Percentiles rank a stretch among this genome's conserved stretches.
These are phyloP conservation scores for Pterocarpus macrocarpus DNA, from an alignment of 306 rosid species.

Conservation along the genomic window DNA sequence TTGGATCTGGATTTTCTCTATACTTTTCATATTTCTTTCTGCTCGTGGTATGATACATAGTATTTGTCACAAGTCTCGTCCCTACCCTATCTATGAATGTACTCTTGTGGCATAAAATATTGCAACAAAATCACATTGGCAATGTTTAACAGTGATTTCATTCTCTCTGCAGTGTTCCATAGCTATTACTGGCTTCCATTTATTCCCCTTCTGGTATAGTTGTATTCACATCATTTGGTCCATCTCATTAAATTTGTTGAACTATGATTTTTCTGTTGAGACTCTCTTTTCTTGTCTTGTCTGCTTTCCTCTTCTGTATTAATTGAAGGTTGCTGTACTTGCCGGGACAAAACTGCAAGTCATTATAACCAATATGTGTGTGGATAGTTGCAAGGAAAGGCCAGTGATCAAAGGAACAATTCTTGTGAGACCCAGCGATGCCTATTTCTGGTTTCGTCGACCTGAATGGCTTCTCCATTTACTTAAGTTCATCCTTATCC, in stretches of 20 bases:
- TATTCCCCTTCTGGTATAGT: slow-evolving; percentile 70
- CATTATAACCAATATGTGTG: slow-evolving; percentile 68
- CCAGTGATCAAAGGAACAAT: slow-evolving; percentile 62
- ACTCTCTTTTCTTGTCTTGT: not conserved
- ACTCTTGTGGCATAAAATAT: not conserved
- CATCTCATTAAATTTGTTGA: not conserved
- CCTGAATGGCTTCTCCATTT: slow-evolving; percentile 73
- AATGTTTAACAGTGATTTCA: not conserved
- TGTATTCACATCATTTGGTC: not conserved
- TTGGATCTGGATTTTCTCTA: slow-evolving; percentile 73
- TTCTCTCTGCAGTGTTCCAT: slow-evolving; percentile 65
- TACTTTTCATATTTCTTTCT: slow-evolving; percentile 63
- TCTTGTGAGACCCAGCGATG: slow-evolving; percentile 65
- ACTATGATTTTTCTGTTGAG: not conserved
- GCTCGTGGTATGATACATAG: slow-evolving; percentile 61
- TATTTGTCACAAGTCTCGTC: not conserved
- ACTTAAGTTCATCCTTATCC: slow-evolving; percentile 66
- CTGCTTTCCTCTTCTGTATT: not conserved
- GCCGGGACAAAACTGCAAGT: slow-evolving; percentile 74
- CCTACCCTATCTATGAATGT: not conserved
- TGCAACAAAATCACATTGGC: slow-evolving; percentile 13
- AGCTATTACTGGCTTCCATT: slow-evolving; percentile 79
- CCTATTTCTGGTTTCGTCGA: slow-evolving; percentile 66
- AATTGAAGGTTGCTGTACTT: slow-evolving; percentile 63
- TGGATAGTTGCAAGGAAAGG: slow-evolving; percentile 59